phyloP scores from a whole-genome alignment of 108 stramenopile species.

The Discostella stelligeroides region DNA sequence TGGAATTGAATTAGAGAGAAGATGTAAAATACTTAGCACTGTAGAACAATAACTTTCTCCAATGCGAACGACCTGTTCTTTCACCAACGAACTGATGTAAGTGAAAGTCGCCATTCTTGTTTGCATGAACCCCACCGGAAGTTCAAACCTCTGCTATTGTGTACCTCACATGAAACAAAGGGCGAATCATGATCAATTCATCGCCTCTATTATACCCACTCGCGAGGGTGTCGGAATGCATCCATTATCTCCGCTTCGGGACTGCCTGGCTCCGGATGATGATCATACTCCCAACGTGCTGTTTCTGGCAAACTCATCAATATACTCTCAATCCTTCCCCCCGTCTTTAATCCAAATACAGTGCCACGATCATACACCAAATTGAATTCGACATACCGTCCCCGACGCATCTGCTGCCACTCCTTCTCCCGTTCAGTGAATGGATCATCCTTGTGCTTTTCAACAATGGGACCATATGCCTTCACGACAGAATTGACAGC shows the following conservation, averaged over 20 bases:
- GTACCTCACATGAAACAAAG: too few relatives aligned
- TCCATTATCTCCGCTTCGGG: slow-evolving; percentile 95
- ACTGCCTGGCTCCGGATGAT: slow-evolving; percentile 77
- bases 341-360: slow-evolving; percentile 98
- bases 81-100: too few relatives aligned
- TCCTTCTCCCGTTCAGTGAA: slow-evolving; percentile 93
- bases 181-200: too few relatives aligned
- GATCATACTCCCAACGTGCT: slow-evolving; percentile 97
- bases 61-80: too few relatives aligned
- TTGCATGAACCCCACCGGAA: too few relatives aligned
- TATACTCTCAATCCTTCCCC: slow-evolving; percentile 97
- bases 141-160: too few relatives aligned
- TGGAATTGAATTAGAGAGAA: too few relatives aligned
- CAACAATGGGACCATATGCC: slow-evolving; percentile 93
- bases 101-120: too few relatives aligned
- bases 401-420: slow-evolving; percentile 96
- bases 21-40: too few relatives aligned
- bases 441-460: slow-evolving; percentile 87
- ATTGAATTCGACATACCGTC: slow-evolving; percentile 99
- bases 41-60: too few relatives aligned
- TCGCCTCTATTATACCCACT: slow-evolving; percentile 93
- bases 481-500: slow-evolving; percentile 86
- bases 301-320: slow-evolving; percentile 99
- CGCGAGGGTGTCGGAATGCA: slow-evolving; percentile 87
- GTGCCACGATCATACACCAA: slow-evolving; percentile 99